Conservation (phyloP, 441 rosid species). For the Syzygium malaccense region DNA sequence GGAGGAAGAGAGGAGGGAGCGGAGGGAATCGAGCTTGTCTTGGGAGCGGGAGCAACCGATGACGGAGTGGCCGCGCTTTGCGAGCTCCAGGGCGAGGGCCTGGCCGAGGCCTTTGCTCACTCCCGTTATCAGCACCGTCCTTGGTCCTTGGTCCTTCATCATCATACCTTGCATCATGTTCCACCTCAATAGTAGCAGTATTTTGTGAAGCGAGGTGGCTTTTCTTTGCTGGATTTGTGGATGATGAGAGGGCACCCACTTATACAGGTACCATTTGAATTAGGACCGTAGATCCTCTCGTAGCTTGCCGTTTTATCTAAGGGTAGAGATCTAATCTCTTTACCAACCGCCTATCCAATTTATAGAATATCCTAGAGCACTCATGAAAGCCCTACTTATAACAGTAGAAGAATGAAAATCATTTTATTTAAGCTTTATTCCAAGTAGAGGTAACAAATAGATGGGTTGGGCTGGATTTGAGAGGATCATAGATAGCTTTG, state of each 20-base stretch:
- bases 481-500: too few relatives aligned
- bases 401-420: too few relatives aligned
- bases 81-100: conserved; percentile 80
- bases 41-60: conserved; percentile 85
- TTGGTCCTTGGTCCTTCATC: too few relatives aligned
- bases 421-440: too few relatives aligned
- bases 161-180: background rate
- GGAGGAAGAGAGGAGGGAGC: conserved; percentile 44
- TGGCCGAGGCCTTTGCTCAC: conserved; percentile 78
- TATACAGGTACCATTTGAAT: background rate
- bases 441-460: too few relatives aligned
- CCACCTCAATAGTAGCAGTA: background rate
- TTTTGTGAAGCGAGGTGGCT: background rate
- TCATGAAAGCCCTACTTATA: background rate
- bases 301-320: background rate
- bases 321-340: background rate
- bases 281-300: background rate
- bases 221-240: background rate
- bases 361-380: background rate
- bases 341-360: background rate
- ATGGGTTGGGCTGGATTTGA: too few relatives aligned
- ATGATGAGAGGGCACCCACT: background rate
- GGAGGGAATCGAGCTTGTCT: conserved; percentile 65
- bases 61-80: conserved; percentile 73
- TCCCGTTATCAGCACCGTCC: conserved; percentile 71